phyloP scores from a whole-genome alignment of 2,329 filamentous ascomycete genomes.

The Hymenoscyphus scutula region DNA sequence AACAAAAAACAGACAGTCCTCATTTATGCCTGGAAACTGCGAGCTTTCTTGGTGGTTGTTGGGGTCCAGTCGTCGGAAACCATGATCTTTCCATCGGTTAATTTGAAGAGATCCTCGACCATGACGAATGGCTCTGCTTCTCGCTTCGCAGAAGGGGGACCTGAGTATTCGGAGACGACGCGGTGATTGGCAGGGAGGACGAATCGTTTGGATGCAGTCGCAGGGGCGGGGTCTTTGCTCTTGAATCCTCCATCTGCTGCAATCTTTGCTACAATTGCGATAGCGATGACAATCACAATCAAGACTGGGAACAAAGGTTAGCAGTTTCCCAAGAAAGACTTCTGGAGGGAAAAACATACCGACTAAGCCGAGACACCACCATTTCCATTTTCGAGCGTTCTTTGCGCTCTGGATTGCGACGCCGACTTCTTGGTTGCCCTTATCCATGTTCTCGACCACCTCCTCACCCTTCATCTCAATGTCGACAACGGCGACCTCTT shows the following conservation, averaged over 20 bases:
- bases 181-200: slow-evolving; percentile 19
- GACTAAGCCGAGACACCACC: slow-evolving; percentile 83
- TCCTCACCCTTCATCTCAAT: slow-evolving; percentile 89
- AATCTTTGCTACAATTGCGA: slow-evolving; percentile 48
- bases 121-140: slow-evolving; percentile 11
- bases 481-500: slow-evolving; percentile 74
- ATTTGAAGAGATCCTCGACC: slow-evolving; percentile 11
- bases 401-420: slow-evolving; percentile 80
- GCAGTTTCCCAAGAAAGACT: slow-evolving; percentile 9
- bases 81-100: slow-evolving; percentile 14
- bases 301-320: slow-evolving; percentile 44
- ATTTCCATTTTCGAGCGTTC: slow-evolving; percentile 73
- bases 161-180: slow-evolving; percentile 16
- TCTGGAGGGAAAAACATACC: slow-evolving; percentile 37
- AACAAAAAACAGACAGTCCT: neutral
- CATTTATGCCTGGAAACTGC: slow-evolving; percentile 24
- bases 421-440: slow-evolving; percentile 80
- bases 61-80: slow-evolving; percentile 11
- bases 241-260: slow-evolving; percentile 37
- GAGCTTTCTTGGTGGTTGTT: slow-evolving; percentile 16
- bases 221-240: neutral
- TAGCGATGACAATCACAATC: slow-evolving; percentile 48
- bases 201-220: slow-evolving; percentile 24
- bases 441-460: slow-evolving; percentile 77
- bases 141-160: slow-evolving; percentile 9